Base-by-base conservation (phyloP, 495 filamentous ascomycete species). In the Coniosporium apollinis region DNA sequence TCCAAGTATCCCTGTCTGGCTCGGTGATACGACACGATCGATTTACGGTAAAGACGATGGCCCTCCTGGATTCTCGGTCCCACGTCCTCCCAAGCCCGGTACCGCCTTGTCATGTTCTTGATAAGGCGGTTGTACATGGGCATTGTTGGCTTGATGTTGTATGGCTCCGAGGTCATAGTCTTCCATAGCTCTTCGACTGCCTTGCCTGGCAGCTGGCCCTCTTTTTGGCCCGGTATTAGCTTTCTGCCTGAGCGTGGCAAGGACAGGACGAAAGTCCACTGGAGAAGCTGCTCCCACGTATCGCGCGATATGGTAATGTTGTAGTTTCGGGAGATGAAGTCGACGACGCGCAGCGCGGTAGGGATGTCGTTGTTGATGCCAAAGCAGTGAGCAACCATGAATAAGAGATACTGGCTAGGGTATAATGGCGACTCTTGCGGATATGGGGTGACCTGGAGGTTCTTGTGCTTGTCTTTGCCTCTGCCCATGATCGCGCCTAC, bases 211-310 rank as follows among this genome's bases (percentile, higher is more conserved):
- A 80, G 55, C 25, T 46, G 41, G 21, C 48, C 56, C 31, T 44
- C 39, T 35, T 20, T 39, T 37, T 13, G 52, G 37, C 17, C 49
- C 26, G 8, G 30, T 39, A 18, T 49, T 38, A 4, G 24, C 36
- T 2, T 30, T 29, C 11, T 16, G 30, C 5, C 51, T 41, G 17
- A 43, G 32, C 52, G 46, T 19, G 37, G 37, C 28, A 51, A 43
- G 19, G 65, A 54, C 11, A 73, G 48, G 8, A 71, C 58, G 44
- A 62, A 81, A 2, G 72, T 64, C 55, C 74, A 67, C 36, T 72
- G 60, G 18, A 80, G 55, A 6, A 82, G 46, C 28, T 73, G 62
- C 3, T 44, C 40, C 76, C 76, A 81, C 13, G 67, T 56, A 8
- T 55, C 41, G 4, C 39, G 19, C 1, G 65, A 41, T 36, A 82